phyloP scores from a whole-genome alignment of 257 asterid species.

The Coffea canephora region DNA sequence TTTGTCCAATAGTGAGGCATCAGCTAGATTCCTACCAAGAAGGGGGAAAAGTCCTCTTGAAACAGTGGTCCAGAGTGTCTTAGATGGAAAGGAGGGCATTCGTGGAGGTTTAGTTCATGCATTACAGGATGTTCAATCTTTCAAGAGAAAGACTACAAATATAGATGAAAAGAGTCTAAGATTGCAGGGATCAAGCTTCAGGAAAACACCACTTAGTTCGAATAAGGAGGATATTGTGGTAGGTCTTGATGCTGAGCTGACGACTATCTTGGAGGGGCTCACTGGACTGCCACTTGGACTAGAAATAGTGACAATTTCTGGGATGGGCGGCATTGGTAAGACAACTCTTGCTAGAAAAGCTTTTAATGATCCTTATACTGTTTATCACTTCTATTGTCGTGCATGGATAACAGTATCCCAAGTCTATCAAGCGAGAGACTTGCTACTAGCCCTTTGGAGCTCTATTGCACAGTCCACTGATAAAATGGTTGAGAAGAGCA shows the following conservation, averaged over 20 bases:
- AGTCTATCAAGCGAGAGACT: slow-evolving; percentile 3
- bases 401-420: slow-evolving; percentile 1
- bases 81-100: not conserved
- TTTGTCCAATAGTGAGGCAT: not conserved
- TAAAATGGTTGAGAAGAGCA: not conserved
- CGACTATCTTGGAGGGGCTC: no score
- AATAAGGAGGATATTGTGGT: no score
- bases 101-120: no score
- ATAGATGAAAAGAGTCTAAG: not conserved
- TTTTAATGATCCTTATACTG: no score
- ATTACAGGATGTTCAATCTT: not conserved
- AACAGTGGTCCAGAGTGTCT: not conserved
- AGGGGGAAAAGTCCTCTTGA: not conserved
- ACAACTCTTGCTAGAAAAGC: not conserved
- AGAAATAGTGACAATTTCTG: no score
- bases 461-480: not conserved
- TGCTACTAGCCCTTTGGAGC: slow-evolving; percentile 3
- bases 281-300: no score
- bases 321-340: no score
- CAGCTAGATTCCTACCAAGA: not conserved
- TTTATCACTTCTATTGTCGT: not conserved
- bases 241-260: no score
- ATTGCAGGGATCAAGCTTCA: no score
- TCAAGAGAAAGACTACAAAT: no score
- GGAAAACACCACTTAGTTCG: no score